These are phyloP conservation scores for Harringtonia aguacate DNA, from an alignment of 2,329 filamentous ascomycete genomes.

Conservation along the genomic window DNA sequence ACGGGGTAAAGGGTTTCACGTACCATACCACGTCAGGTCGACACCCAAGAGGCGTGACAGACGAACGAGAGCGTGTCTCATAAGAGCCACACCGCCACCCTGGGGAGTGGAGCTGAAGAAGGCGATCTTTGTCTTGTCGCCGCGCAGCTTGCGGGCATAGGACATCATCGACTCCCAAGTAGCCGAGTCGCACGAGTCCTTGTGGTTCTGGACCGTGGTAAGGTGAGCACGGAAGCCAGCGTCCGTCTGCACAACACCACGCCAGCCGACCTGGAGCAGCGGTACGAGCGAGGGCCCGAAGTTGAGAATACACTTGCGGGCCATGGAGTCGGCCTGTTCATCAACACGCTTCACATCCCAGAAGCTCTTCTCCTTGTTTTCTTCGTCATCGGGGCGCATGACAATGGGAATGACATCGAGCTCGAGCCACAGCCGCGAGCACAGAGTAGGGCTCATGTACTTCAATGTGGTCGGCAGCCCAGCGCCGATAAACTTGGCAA, in stretches of 20 bases:
- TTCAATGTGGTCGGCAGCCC: constrained; percentile 54
- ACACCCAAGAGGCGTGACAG: constrained; percentile 57
- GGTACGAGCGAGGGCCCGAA: constrained; percentile 66
- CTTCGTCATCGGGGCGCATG: constrained; percentile 38
- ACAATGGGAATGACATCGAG: constrained; percentile 67
- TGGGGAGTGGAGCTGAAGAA: constrained; percentile 76
- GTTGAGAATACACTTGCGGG: constrained; percentile 65
- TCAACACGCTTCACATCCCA: constrained; percentile 54
- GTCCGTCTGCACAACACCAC: constrained; percentile 62
- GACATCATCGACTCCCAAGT: constrained; percentile 58
- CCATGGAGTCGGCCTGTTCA: constrained; percentile 74
- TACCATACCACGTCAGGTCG: constrained; percentile 62
- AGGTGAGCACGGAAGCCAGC: constrained; percentile 53
- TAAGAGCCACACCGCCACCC: constrained; percentile 72
- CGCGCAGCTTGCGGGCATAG: constrained; percentile 52
- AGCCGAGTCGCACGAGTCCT: constrained; percentile 43
- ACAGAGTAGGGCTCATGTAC: constrained; percentile 51
- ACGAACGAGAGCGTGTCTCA: constrained; percentile 68
- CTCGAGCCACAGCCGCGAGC: constrained; percentile 63
- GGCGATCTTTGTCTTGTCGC: constrained; percentile 55
- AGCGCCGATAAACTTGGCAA: constrained; percentile 64
- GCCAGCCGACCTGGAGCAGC: constrained; percentile 55
- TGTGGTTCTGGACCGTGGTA: constrained; percentile 43
- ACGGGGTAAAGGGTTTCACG: constrained; percentile 14
- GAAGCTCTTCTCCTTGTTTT: constrained; percentile 29